Percentiles rank a stretch among this genome's conserved stretches.
These are phyloP conservation scores for Exophiala phaeomuriformis DNA, from an alignment of 2,329 filamentous ascomycete species.

Conservation along the genomic window DNA sequence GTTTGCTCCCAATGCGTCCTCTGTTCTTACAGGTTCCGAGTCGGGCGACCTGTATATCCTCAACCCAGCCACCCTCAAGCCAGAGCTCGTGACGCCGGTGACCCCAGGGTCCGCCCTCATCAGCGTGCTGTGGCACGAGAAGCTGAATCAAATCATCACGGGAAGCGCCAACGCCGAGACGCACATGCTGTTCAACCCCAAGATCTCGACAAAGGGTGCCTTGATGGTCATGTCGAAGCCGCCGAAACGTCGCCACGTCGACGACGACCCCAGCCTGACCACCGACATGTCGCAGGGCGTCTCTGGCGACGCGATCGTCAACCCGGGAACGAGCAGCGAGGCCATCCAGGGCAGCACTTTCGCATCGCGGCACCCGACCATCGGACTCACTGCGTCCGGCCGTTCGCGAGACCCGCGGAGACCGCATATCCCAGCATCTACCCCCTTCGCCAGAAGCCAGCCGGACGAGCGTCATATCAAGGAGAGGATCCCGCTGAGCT, in stretches of 20 bases:
- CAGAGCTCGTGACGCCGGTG: constrained; percentile 81
- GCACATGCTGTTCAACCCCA: constrained; percentile 83
- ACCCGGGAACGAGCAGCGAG: constrained; percentile 38
- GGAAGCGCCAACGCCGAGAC: constrained; percentile 87
- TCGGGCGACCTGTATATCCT: constrained; percentile 84
- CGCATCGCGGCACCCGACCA: constrained; percentile 56
- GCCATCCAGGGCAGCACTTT: constrained; percentile 46
- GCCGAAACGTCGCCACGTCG: constrained; percentile 89
- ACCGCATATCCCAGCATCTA: constrained; percentile 75
- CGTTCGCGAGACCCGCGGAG: constrained; percentile 70
- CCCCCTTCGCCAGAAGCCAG: constrained; percentile 83
- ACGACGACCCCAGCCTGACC: constrained; percentile 82
- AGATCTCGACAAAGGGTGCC: constrained; percentile 71
- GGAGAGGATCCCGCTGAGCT: constrained; percentile 79
- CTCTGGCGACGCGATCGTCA: constrained; percentile 73
- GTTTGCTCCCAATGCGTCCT: constrained; percentile 77
- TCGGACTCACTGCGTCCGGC: constrained; percentile 71
- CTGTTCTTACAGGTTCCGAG: constrained; percentile 80
- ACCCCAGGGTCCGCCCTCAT: constrained; percentile 78
- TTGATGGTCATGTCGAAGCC: constrained; percentile 85
- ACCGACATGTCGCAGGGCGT: constrained; percentile 68
- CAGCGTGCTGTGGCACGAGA: constrained; percentile 82
- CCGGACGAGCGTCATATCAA: constrained; percentile 85
- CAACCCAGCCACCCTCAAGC: constrained; percentile 79
- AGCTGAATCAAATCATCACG: constrained; percentile 92